Evolutionary conservation across 2,329 filamentous ascomycete species (phyloP).

Genomic region (Pyricularia grisea): DNA sequence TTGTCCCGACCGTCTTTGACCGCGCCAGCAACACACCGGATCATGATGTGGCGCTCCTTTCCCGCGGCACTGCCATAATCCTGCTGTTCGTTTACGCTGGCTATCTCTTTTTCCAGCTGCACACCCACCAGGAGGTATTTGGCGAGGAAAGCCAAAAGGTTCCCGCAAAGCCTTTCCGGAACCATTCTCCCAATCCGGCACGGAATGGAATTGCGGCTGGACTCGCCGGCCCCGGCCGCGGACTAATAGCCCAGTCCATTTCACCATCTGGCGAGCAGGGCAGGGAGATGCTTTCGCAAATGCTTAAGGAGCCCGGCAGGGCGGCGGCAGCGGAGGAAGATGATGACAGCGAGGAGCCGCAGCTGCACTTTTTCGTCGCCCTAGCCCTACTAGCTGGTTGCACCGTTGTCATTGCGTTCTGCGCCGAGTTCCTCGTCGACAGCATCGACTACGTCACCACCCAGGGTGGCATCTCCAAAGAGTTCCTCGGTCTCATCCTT

Average conservation of each 20-base stretch:
- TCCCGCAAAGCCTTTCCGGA: slow-evolving; percentile 42
- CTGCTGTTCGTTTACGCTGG: slow-evolving; percentile 73
- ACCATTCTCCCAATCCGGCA: slow-evolving; percentile 18
- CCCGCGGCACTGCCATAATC: slow-evolving; percentile 68
- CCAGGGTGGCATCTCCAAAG: slow-evolving; percentile 50
- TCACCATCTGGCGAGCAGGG: slow-evolving; percentile 12
- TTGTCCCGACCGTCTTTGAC: slow-evolving; percentile 84
- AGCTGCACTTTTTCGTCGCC: slow-evolving; percentile 64
- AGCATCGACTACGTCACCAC: slow-evolving; percentile 59
- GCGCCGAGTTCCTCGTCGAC: slow-evolving; percentile 62
- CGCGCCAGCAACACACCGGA: slow-evolving; percentile 30
- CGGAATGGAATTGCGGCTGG: background rate
- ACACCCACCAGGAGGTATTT: slow-evolving; percentile 74
- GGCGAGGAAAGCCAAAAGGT: slow-evolving; percentile 72
- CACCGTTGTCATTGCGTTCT: slow-evolving; percentile 72
- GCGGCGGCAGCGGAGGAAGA: slow-evolving; percentile 39
- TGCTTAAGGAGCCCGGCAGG: slow-evolving; percentile 30
- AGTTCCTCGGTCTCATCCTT: slow-evolving; percentile 68
- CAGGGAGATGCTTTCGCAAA: slow-evolving; percentile 33
- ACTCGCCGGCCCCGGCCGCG: slow-evolving; percentile 8
- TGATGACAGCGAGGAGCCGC: slow-evolving; percentile 65
- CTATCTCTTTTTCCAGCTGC: slow-evolving; percentile 86
- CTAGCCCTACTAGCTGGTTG: slow-evolving; percentile 60
- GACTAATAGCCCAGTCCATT: slow-evolving; percentile 25
- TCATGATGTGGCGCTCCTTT: slow-evolving; percentile 50